A percentile compares a stretch with the other conserved stretches of the same genome.
Conservation (phyloP, 345 rosid genomes). For the Corymbia maculata region DNA sequence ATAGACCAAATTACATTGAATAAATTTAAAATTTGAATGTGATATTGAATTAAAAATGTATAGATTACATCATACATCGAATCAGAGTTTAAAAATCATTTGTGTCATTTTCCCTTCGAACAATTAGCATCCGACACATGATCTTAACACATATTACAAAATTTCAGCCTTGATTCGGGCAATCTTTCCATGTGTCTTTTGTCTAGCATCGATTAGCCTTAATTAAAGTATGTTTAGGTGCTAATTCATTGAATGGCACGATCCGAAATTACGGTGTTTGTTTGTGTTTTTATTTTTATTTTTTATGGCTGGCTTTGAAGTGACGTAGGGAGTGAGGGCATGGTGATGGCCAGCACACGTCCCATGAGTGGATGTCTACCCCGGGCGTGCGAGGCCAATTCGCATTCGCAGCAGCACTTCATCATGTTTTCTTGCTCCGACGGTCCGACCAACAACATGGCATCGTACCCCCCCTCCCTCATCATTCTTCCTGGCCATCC, state of each 20-base stretch:
- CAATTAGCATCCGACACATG: fast-evolving
- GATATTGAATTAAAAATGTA: too few species aligned
- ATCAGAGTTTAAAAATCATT: too few species aligned
- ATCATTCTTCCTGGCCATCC: neutral
- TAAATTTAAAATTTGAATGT: too few species aligned
- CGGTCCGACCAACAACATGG: neutral
- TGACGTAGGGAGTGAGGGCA: neutral
- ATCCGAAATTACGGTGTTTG: neutral
- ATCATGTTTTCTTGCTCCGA: neutral
- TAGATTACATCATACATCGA: too few species aligned
- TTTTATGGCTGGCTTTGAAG: neutral
- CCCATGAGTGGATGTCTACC: neutral
- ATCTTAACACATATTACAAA: neutral
- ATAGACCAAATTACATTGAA: neutral
- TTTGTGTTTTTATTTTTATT: neutral
- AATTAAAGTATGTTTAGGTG: neutral
- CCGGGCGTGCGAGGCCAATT: constrained; percentile 4
- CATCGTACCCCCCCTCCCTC: neutral
- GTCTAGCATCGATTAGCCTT: neutral
- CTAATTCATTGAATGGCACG: neutral
- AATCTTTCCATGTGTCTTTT: neutral
- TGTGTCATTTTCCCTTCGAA: neutral
- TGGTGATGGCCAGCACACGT: neutral
- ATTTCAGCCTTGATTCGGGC: neutral
- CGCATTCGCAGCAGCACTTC: neutral